A percentile compares a stretch with the other conserved stretches of the same genome.
phyloP scores from a whole-genome alignment of 306 rosid genomes.

The Fragaria vesca region DNA sequence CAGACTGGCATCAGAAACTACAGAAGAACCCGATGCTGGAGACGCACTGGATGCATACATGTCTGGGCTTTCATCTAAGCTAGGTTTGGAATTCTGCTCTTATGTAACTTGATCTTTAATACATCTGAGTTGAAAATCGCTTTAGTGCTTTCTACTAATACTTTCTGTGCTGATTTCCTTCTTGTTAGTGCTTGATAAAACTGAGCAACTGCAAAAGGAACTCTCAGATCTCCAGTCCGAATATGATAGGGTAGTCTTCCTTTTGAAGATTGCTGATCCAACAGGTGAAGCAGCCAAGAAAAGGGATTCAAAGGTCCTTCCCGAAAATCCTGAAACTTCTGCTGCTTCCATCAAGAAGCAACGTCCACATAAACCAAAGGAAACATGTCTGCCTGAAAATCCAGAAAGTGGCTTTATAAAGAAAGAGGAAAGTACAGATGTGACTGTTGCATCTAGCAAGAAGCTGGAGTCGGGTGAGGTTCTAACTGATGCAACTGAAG shows the following conservation, averaged over 20 bases:
- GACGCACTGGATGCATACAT: conserved; percentile 88
- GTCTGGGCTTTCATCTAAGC: conserved; percentile 93
- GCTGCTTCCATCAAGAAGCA: conserved; percentile 37
- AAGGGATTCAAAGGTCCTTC: conserved; percentile 55
- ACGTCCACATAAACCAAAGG: conserved; percentile 37
- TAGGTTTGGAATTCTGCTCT: conserved; percentile 49
- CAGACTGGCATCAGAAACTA: conserved; percentile 39
- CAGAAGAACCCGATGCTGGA: conserved; percentile 45
- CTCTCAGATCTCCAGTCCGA: conserved; percentile 72
- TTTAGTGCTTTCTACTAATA: conserved; percentile 1
- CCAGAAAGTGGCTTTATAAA: conserved; percentile 27
- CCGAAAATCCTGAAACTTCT: conserved; percentile 47
- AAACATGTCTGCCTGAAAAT: conserved; percentile 36
- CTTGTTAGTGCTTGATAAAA: conserved; percentile 66
- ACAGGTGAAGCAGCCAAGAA: conserved; percentile 80
- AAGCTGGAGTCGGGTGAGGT: conserved; percentile 37
- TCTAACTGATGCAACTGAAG: conserved; percentile 37
- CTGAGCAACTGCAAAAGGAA: conserved; percentile 64
- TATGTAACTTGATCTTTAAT: background rate
- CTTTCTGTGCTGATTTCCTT: conserved; percentile 34
- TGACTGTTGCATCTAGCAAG: conserved; percentile 30
- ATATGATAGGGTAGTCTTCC: conserved; percentile 72
- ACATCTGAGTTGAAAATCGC: background rate
- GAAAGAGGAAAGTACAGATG: conserved; percentile 40
- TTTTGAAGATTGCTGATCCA: conserved; percentile 93